Evolutionary conservation across 345 rosid genomes (phyloP), one percentile per base, ranked within the genome.

Genomic region (Sisymbrium altissimum): DNA sequence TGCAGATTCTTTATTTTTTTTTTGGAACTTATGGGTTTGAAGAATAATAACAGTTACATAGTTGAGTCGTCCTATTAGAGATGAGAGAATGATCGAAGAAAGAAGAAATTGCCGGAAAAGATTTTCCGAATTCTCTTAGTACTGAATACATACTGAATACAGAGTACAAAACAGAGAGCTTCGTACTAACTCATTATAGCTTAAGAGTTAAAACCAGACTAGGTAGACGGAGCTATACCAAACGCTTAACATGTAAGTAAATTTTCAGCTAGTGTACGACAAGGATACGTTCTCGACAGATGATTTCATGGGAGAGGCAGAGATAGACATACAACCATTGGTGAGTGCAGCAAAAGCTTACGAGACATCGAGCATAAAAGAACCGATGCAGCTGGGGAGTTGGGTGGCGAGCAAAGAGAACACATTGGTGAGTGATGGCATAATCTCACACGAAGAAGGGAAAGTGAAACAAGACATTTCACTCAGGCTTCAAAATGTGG

Each of bases 261-360:
- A 33, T 0, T 67, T 17, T 82, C 92, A 92, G 97, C 70, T 87
- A 60, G 97, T 92, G 64, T 92, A 86, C 44, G 99, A 95, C 63
- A 95, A 92, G 77, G 99, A 95, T 74, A 90, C 86, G 9, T 95
- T 95, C 80, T 67, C 86, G 35, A 78, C 88, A 0, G 97, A 95
- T 68, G 97, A 95, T 84, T 95, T 92, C 75, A 95, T 92, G 98
- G 99, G 99, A 38, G 97, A 91, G 62, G 94, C 98, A 0, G 98
- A 95, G 83, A 90, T 95, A n/a, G 97, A 95, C 83, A 95, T 92
- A 68, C 96, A 95, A 76, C 92, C 98, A 6, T 83, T 95, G 63
- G 83, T 95, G 21, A 35, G 82, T 52, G 92, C 94, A n/a, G 97
- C 99, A 17, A 86, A 81, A 84, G 96, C 94, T 23, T 81, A 77